Base-by-base conservation (phyloP, 73 alveolate genomes). In the Paramecium caudatum region DNA sequence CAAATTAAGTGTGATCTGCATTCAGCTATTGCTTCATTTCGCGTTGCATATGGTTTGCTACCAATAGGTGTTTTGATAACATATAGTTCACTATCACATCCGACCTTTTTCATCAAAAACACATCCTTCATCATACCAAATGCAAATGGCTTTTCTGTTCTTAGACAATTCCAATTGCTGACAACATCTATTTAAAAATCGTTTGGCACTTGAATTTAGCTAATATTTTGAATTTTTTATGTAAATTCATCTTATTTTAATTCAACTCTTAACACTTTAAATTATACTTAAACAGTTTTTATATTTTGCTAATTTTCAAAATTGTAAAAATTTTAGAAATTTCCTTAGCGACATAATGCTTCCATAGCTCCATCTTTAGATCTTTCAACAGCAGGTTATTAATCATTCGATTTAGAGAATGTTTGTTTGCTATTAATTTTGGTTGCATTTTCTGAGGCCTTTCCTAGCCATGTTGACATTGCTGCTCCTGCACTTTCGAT, bases 91-190 rank as follows among this genome's bases (percentile, higher is more conserved):
- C 43, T 25, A 17, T 30, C 32, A 33, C 17, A 9, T 16, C 37
- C 47, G 7, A 8, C 1, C 32, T 45, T 74, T 74, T 74, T 74
- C 88, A 74, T 74, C 19, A 74, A 43, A 19, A 12, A 74, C 16
- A 74, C 88, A 19, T 74, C 68, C 7, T 74, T 74, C 88, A 74
- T 74, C 68, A 41, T 41, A 45, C 88, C 88, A 41, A 41, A 37
- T 0, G 88, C 88, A 74, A 74, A 74, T 12, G 62, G 88, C 16
- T 21, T 74, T 39, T 45, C 43, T 19, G 88, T 74, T 21, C 88
- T 74, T 41, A 74, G 2, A 74, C 88, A 74, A 16, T 74, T 0
- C 88, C 88, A 74, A 37, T 6, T 74, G 17, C 68, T 68, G 36
- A 39, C 88, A 4, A 19, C 12, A 0, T 2, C 2, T 2, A 16